Evolutionary conservation across 208 protist genomes (phyloP), one percentile per base, ranked within the genome.

Genomic region (Trypanosoma scelopori): DNA sequence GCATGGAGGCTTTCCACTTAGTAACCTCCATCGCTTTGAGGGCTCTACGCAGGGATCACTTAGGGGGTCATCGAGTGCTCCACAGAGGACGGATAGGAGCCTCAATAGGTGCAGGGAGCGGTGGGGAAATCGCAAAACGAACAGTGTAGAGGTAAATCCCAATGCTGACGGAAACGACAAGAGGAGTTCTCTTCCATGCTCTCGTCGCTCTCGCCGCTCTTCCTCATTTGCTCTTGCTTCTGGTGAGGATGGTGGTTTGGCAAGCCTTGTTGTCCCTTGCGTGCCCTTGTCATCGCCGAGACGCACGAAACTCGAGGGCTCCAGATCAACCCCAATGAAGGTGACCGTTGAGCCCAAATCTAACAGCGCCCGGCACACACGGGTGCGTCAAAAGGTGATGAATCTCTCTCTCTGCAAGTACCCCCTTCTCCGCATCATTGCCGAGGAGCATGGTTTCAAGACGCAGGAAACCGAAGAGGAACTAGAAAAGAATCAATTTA

Each of bases 401-500:
- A 90, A 92, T 67, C 73, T 87, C 18, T 82, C 45, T 53, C 73
- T 89, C 35, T 92, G 78, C 66, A 96, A 95, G 72, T 97, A 96
- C 74, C 56, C 84, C 11, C 73, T 95, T 51, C 72, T 97, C 30
- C 86, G 89, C 47, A 68, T 74, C 39, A 68, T 95, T 51, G 89
- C 87, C 5, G 78, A 78, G 9, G 82, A 87, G 62, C 63, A 89
- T 42, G 89, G 80, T 43, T 97, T 85, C 60, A 79, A 71, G 22
- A 69, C 91, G 25, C 62, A 95, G 62, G 89, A 93, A 51, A 74
- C 65, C 1, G 86, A 94, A 37, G 85, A 94, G 2, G 87, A 88
- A 23, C 72, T 96, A 43, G 80, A 93, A 55, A 73, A 81, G 42
- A 96, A 95, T 61, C 74, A 84, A 45, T 98, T 97, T 74, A 97